These are phyloP conservation scores for Phytophthora pseudosyringae DNA, from an alignment of 352 stramenopile species.

Conservation along the genomic window DNA sequence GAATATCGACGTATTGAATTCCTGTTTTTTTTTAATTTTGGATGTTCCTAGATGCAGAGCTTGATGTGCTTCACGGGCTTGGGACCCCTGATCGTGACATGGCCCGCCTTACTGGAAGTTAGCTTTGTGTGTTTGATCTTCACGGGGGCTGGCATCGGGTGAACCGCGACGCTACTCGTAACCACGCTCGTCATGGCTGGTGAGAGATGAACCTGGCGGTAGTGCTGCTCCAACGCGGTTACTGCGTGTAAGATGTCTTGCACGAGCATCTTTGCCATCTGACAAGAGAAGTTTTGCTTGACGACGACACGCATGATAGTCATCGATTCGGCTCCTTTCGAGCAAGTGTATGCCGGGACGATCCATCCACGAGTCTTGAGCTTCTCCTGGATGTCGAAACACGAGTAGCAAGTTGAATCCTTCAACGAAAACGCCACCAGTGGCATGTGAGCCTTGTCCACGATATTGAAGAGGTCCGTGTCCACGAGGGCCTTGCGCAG, in stretches of 20 bases:
- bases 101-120: slow-evolving; percentile 8
- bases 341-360: slow-evolving; percentile 3
- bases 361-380: background rate
- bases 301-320: background rate
- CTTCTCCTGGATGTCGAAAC: slow-evolving; percentile 1
- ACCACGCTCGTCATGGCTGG: slow-evolving; percentile 56
- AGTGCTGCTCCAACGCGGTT: slow-evolving; percentile 66
- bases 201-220: slow-evolving; percentile 51
- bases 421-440: slow-evolving; percentile 43
- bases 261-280: slow-evolving; percentile 1
- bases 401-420: background rate
- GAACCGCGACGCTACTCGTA: slow-evolving; percentile 33
- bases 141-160: slow-evolving; percentile 47
- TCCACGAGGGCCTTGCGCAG: slow-evolving; percentile 62
- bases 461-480: slow-evolving; percentile 81
- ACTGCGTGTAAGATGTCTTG: slow-evolving; percentile 78
- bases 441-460: slow-evolving; percentile 89
- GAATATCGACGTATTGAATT: no score
- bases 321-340: background rate
- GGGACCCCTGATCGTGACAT: background rate
- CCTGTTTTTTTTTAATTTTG: no score
- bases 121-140: slow-evolving; percentile 69
- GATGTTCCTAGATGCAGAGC: slow-evolving; percentile 23
- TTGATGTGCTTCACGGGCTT: slow-evolving; percentile 21
- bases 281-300: slow-evolving; percentile 1